Evolutionary conservation across 2,329 filamentous ascomycete species (phyloP).

Genomic region (Cladosporium colombiae): DNA sequence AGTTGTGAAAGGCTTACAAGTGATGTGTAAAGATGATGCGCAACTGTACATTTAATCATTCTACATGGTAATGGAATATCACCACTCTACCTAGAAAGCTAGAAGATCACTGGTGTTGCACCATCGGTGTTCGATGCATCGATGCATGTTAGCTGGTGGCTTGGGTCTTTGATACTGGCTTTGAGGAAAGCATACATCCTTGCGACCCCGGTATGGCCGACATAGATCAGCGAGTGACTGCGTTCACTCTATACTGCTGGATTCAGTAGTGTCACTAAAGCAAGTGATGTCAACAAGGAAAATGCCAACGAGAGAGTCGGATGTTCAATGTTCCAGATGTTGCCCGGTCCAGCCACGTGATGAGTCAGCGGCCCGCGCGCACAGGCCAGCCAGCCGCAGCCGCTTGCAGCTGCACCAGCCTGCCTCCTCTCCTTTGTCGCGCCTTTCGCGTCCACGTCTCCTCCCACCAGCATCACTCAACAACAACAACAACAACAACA

Average conservation of each 20-base stretch:
- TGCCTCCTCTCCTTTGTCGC: conserved; percentile 1
- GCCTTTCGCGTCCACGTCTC: conserved; percentile 6
- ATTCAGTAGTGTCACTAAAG: not conserved
- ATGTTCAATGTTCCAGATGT: not conserved
- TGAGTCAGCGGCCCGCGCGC: not conserved
- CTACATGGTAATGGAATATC: not conserved
- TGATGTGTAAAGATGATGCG: not conserved
- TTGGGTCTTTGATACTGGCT: not conserved
- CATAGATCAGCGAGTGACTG: not conserved
- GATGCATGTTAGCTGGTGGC: not conserved
- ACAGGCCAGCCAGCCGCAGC: not conserved
- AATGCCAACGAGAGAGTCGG: not conserved
- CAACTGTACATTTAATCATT: not conserved
- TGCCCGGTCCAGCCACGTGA: not conserved
- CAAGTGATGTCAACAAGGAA: not conserved
- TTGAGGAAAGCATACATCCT: not conserved
- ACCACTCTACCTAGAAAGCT: not conserved
- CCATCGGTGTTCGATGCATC: not conserved
- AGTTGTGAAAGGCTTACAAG: conserved; percentile 1
- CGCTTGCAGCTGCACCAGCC: not conserved
- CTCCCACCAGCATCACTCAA: conserved; percentile 14
- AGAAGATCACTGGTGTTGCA: not conserved
- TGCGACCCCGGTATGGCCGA: not conserved
- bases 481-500: conserved; percentile 8
- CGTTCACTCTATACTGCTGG: not conserved